phyloP scores from a whole-genome alignment of 352 stramenopile species.

The Pythium dissimile region DNA sequence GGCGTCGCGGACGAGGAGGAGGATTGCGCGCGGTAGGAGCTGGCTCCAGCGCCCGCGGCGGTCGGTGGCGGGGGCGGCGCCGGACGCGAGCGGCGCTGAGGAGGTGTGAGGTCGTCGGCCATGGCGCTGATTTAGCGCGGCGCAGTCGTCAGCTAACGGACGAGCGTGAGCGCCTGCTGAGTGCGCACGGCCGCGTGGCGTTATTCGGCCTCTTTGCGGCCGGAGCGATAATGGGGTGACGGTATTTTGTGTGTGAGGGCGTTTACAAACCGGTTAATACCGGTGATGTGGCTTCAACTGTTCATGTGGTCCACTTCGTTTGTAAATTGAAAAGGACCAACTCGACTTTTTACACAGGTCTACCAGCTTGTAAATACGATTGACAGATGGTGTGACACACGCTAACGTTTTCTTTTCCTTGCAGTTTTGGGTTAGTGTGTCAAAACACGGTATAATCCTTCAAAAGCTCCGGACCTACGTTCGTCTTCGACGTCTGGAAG shows the following conservation, averaged over 20 bases:
- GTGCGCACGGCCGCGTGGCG: slow-evolving; percentile 7
- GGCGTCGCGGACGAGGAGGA: too few species aligned
- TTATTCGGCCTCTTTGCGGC: slow-evolving; percentile 2
- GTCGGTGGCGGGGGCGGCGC: neutral
- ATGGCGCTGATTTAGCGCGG: slow-evolving; percentile 2
- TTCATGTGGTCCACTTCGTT: slow-evolving; percentile 1
- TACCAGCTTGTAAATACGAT: neutral
- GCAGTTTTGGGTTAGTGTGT: neutral
- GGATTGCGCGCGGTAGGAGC: slow-evolving; percentile 9
- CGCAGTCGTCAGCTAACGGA: too few species aligned
- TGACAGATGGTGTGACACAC: neutral
- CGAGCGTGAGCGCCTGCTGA: too few species aligned
- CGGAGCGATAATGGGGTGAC: too few species aligned
- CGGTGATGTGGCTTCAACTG: slow-evolving; percentile 12
- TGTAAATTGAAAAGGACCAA: neutral
- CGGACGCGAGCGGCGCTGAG: slow-evolving; percentile 12
- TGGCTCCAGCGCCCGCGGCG: neutral
- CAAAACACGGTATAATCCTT: slow-evolving; percentile 25
- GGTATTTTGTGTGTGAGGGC: too few species aligned
- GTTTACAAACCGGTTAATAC: slow-evolving; percentile 11
- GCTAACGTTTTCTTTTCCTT: slow-evolving; percentile 3
- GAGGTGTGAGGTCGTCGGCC: slow-evolving; percentile 16
- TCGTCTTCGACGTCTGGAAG: slow-evolving; percentile 6
- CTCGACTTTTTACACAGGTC: neutral
- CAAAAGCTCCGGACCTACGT: neutral